Evolutionary conservation across 2,329 filamentous ascomycete genomes (phyloP), one percentile per base, ranked within the genome.

Genomic region (Didymosphaeria variabile): DNA sequence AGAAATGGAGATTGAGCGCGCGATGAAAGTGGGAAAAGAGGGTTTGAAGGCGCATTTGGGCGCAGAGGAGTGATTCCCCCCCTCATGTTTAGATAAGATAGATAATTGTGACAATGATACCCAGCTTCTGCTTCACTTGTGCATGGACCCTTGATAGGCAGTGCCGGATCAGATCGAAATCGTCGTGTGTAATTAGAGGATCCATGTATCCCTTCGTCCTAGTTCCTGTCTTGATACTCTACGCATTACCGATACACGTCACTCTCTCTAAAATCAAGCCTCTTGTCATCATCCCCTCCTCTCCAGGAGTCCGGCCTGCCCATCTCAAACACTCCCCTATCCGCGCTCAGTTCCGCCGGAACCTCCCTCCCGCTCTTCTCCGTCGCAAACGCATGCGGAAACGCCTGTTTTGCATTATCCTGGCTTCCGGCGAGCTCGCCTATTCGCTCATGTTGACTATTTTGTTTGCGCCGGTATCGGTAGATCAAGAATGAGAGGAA

Each of bases 1-100:
- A 66, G 90, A 92, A 77, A 82, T 84, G 64, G 88, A 91, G 71
- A 78, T 93, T 58, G 86, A 91, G 71, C 81, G 83, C 64, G 91
- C 90, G 0, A 90, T 92, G 88, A 85, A 84, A 60, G 84, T 92
- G 13, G 85, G 86, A 0, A 91, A 90, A 76, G 86, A 84, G 61
- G 90, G 90, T 0, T 64, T 92, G 66, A 85, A 87, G 70, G 85
- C 84, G 26, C 88, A 92, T 72, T 71, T 91, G 31, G 50, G 44
- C 45, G 40, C 40, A 1, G 53, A 46, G 36, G 21, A 55, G n/a
- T 13, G 17, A 46, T 5, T 17, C 45, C 10, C 5, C 10, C 34
- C 3, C 10, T 36, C 10, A 36, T 36, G 10, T 5, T 3, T 36
- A 15, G 34, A 36, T 19, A 21, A n/a, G 40, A 9, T 19, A 21